Evolutionary conservation across 2,329 filamentous ascomycete species (phyloP).

Genomic region (Sarocladium oryzae): DNA sequence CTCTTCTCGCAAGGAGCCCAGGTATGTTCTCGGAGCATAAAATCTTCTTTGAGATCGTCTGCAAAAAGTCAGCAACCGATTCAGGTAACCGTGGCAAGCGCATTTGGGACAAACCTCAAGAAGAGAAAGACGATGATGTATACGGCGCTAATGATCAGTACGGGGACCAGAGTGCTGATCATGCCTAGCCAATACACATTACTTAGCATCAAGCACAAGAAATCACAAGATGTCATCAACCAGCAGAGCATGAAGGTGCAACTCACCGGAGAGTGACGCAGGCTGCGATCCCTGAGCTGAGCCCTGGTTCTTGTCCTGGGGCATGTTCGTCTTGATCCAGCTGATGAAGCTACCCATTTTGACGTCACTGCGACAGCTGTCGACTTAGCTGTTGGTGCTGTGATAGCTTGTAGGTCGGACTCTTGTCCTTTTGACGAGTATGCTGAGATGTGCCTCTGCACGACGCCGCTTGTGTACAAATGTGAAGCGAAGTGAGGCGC

Average conservation of each 20-base stretch:
- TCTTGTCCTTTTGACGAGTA: conserved; percentile 1
- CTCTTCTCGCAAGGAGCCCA: conserved; percentile 42
- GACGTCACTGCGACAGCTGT: conserved; percentile 6
- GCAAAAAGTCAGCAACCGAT: neutral
- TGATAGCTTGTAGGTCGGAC: conserved; percentile 8
- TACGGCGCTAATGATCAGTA: conserved; percentile 39
- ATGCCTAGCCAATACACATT: conserved; percentile 25
- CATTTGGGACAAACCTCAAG: conserved; percentile 19
- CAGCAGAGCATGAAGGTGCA: neutral
- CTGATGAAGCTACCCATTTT: conserved; percentile 23
- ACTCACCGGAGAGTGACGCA: conserved; percentile 28
- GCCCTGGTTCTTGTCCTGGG: conserved; percentile 18
- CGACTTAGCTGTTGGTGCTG: neutral
- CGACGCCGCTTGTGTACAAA: neutral
- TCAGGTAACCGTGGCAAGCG: neutral
- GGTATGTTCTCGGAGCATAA: conserved; percentile 48
- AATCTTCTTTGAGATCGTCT: conserved; percentile 43
- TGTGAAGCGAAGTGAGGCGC: neutral
- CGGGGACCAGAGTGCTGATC: conserved; percentile 47
- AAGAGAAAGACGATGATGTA: conserved; percentile 47
- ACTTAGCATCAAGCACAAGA: neutral
- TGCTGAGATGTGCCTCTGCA: neutral
- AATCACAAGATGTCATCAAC: neutral
- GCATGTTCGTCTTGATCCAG: conserved; percentile 29
- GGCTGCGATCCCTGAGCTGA: conserved; percentile 20